Base-by-base conservation (phyloP, 2,329 filamentous ascomycete genomes). In the Aaosphaeria pasadenensis region DNA sequence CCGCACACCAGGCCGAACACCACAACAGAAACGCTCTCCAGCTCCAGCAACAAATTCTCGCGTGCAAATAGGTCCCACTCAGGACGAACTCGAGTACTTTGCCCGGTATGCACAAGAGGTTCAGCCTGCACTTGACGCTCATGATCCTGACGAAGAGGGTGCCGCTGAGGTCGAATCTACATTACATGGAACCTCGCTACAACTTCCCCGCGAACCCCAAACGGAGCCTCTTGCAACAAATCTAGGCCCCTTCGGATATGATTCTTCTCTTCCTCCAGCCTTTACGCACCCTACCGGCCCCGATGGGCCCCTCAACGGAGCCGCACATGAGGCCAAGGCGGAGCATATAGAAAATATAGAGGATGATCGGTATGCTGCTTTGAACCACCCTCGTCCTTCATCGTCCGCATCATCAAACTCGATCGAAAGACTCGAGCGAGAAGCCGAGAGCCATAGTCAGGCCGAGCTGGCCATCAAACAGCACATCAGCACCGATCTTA, bases 121-220 rank as follows among this genome's bases (percentile, higher is more conserved):
- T 6, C 88, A 92, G 64, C 87, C 88, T 2, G 88, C 88, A 31
- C 83, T 92, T 77, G 89, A 92, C 68, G 83, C 83, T 47, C 84
- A 91, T 65, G 88, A 91, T 56, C 88, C 88, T n/a, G 86, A 90
- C 58, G 87, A 90, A 71, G 84, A 74, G 39, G 63, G 69, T 17
- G 62, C 76, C 1, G 74, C 72, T 11, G 55, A 64, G 7, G 67
- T 74, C 39, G 70, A 77, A 13, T 80, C 80, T 5, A 81, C 80
- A 0, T 66, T 85, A 31, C 75, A 77, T 41, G 81, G 81, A 28
- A 71, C 82, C 48, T 67, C 76, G 5, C 62, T 83, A 11, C 50
- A 52, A 42, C 57, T 62, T 64, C 74, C 49, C 53, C 74, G 39
- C 64, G 58, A 70, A 42, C 70, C 65, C 39, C 67, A 76, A 44